Base-by-base conservation (phyloP, 2,329 filamentous ascomycete genomes). In the Chrysoporthe deuterocubensis region DNA sequence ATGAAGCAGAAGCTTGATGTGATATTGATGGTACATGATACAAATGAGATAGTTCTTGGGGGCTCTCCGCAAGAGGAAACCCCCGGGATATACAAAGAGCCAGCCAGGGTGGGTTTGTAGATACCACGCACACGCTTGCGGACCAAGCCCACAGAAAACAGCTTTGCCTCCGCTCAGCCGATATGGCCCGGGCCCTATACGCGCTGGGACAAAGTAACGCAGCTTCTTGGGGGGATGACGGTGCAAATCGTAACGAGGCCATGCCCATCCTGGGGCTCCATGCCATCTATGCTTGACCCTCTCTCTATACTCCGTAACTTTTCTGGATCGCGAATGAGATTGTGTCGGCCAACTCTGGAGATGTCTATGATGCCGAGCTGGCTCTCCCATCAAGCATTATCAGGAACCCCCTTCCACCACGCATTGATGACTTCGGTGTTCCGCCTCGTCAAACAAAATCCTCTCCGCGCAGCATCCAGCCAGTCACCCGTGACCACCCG, bases 1-100 rank as follows among this genome's bases (percentile, higher is more conserved):
- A 57, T 40, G 54, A n/a, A n/a, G 48, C 50, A 48, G 43, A 40
- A 62, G 57, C 18, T 48, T 57, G 42, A 42, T 62, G 57, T 65
- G 57, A 42, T 37, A 65, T 57, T 62, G 66, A n/a, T 65, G 66
- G 26, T 62, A 65, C 57, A 68, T 65, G 66, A 52, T 68, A 65
- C 62, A 65, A 56, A 57, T 37, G 62, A 65, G 56, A 61, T 34
- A 40, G 54, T 54, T 40, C 54, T 37, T 40, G 40, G 40, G 37
- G 34, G 13, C 46, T 43, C 61, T 52, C 16, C 11, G n/a, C 13
- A 54, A 13, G 34, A 32, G 46, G 32, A 34, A 18, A 54, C 18
- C 34, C 32, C 34, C 54, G 16, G 54, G 16, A 65, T 61, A 43
- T 61, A 64, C 34, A 65, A 62, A 42, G 48, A 43, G n/a, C 32